These are phyloP conservation scores for Periconia sp. DNA, from an alignment of 2,329 filamentous ascomycete genomes.

Conservation along the genomic window DNA sequence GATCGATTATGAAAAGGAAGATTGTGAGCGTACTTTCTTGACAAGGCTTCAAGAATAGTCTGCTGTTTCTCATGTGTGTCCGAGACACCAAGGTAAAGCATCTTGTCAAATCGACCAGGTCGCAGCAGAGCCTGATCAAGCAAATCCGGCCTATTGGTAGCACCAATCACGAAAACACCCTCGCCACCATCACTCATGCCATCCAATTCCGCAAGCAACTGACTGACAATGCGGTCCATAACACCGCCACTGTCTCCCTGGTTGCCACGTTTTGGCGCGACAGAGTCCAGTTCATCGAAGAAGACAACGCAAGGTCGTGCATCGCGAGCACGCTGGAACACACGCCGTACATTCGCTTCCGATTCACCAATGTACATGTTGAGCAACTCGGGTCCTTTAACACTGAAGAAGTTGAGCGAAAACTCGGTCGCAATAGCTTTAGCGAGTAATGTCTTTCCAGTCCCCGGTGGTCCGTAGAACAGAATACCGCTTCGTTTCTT, in stretches of 20 bases:
- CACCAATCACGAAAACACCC: conserved; percentile 89
- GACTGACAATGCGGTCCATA: conserved; percentile 96
- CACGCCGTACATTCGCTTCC: conserved; percentile 85
- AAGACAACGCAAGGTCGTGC: conserved; percentile 88
- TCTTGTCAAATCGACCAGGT: conserved; percentile 94
- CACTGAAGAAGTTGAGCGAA: conserved; percentile 90
- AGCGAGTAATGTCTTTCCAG: conserved; percentile 87
- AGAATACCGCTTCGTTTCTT: conserved; percentile 94
- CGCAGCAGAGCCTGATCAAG: conserved; percentile 86
- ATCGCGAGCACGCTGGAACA: conserved; percentile 85
- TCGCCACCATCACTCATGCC: conserved; percentile 95
- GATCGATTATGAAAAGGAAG: neutral
- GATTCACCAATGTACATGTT: conserved; percentile 98
- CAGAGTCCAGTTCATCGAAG: conserved; percentile 90
- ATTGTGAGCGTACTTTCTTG: conserved; percentile 73
- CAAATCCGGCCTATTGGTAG: conserved; percentile 91
- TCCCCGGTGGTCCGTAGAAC: conserved; percentile 89
- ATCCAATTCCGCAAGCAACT: conserved; percentile 91
- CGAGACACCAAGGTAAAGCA: conserved; percentile 94
- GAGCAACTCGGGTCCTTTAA: conserved; percentile 87
- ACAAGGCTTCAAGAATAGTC: conserved; percentile 90
- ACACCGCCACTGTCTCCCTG: conserved; percentile 96
- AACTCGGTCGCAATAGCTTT: conserved; percentile 94
- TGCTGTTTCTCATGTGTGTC: conserved; percentile 97
- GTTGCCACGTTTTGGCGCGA: conserved; percentile 94